Evolutionary conservation across 805 yeast species (phyloP), one percentile per base, ranked within the genome.

Genomic region (Grigorovia transvaalensis): DNA sequence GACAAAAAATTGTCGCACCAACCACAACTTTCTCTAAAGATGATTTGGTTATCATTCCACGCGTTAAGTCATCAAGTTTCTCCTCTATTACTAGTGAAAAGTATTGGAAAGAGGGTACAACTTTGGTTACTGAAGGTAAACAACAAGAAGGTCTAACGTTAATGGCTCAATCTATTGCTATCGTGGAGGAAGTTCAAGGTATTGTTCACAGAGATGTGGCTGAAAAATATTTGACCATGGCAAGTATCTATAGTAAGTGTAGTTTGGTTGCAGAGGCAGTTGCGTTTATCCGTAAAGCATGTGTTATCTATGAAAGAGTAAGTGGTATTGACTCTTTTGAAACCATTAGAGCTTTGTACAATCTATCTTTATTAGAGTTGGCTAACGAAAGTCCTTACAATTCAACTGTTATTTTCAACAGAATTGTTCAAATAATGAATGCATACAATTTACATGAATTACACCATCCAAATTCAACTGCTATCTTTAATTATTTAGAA

Each of bases 161-260:
- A 50, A 70, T 90, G 57, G 69, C 75, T 33, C 96, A 91, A 66
- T 75, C 93, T 30, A 71, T 87, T 40, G 70, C 84, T 9, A 74
- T 88, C 51, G 80, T 80, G 56, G 96, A 89, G 65, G 96, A 88
- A 63, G 80, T 88, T 33, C 86, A 86, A 59, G 96, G 98, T 33
- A 65, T 75, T 29, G 76, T 91, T 33, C 93, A 90, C 61, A 77
- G 84, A 9, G 88, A 84, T 58, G 85, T 90, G 30, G 88, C 91
- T 13, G 78, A 78, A 49, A 81, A 82, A 40, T 84, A 84, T 62
- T 71, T 81, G 44, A 72, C 79, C 9, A 72, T 88, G 47, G 84
- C 95, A 13, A 81, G 82, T 55, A 67, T 81, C 18, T 86, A 80
- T 69, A 75, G 79, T 53, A 88, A 83, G 53, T 64, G 80, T 46